Base-by-base conservation (phyloP, 1,284 basidiomycete genomes). In the Rhodotorula sp. region DNA sequence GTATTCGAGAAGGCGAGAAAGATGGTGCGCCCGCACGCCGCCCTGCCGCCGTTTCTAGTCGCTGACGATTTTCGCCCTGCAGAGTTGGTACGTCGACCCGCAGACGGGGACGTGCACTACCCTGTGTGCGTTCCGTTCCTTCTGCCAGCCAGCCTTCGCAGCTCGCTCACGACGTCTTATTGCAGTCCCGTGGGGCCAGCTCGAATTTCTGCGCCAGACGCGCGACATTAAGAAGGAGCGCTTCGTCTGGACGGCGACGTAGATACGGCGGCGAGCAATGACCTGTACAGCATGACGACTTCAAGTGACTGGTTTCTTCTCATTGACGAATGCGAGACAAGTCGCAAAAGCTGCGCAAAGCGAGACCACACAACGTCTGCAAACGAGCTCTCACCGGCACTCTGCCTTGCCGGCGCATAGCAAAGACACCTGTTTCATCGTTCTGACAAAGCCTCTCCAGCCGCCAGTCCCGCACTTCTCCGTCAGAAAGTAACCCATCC, bases 11-110 rank as follows among this genome's bases (percentile, higher is more conserved):
- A 55, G 40, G 59, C 67, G 3, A 63, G 68, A 8, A 62, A 56
- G 2, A 64, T 73, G 26, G 67, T 70, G 24, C 34, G 58, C 62
- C 28, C 30, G 47, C 7, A n/a, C n/a, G n/a, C 34, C 18, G 24
- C 2, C 47, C 31, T 48, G n/a, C 40, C 31, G 28, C 11, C n/a
- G 6, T 10, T 20, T 46, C 15, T 7, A 10, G 3, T 28, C 4
- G 47, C 40, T 57, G 4, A 28, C 9, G 24, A 22, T 13, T 26
- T 37, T 18, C 0, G 10, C 4, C 10, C 8, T 9, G 24, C 58
- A 70, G 71, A 64, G 63, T 13, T 72, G 72, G 70, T 72, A 74
- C 50, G 64, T 65, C 47, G 70, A 74, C 57, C 26, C 37, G 10
- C 47, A 54, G n/a, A 67, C 52, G 1, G 68, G 68, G 11, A 52